Percentiles rank a stretch among this genome's conserved stretches.
Evolutionary conservation across 2,329 filamentous ascomycete species (phyloP).

Genomic region (Colletotrichum cuscutae): DNA sequence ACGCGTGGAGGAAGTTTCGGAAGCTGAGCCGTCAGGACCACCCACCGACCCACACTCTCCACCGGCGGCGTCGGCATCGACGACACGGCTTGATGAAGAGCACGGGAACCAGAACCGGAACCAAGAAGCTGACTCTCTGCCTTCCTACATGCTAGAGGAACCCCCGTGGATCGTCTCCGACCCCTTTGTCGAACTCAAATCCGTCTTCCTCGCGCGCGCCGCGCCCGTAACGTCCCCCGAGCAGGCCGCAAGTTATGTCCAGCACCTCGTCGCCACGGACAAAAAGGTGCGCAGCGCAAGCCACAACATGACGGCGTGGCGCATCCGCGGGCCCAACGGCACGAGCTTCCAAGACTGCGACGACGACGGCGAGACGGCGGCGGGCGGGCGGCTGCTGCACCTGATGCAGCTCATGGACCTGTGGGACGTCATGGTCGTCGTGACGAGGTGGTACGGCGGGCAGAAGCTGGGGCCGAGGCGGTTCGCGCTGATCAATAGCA

Average conservation of each 20-base stretch:
- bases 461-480: slow-evolving; percentile 88
- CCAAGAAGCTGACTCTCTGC: slow-evolving; percentile 9
- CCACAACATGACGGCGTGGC: slow-evolving; percentile 96
- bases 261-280: slow-evolving; percentile 82
- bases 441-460: slow-evolving; percentile 95
- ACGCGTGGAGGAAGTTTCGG: slow-evolving; percentile 33
- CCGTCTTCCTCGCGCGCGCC: slow-evolving; percentile 84
- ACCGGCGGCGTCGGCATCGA: too few species aligned
- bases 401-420: slow-evolving; percentile 95
- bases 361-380: slow-evolving; percentile 95
- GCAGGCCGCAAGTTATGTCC: slow-evolving; percentile 77
- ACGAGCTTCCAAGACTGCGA: slow-evolving; percentile 87
- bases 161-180: slow-evolving; percentile 80
- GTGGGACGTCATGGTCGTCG: slow-evolving; percentile 92
- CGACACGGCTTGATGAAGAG: slow-evolving; percentile 4
- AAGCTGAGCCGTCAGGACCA: slow-evolving; percentile 17
- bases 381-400: slow-evolving; percentile 85
- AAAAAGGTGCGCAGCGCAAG: slow-evolving; percentile 87
- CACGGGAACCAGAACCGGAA: slow-evolving; percentile 33
- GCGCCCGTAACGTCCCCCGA: slow-evolving; percentile 75
- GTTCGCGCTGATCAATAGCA: slow-evolving; percentile 90
- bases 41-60: not conserved
- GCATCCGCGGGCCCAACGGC: slow-evolving; percentile 71
- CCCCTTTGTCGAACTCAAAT: slow-evolving; percentile 82
- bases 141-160: not conserved